Percentiles rank a stretch among this genome's conserved stretches.
Conservation (phyloP, 169 alveolate genomes). For the Babesia bigemina region DNA sequence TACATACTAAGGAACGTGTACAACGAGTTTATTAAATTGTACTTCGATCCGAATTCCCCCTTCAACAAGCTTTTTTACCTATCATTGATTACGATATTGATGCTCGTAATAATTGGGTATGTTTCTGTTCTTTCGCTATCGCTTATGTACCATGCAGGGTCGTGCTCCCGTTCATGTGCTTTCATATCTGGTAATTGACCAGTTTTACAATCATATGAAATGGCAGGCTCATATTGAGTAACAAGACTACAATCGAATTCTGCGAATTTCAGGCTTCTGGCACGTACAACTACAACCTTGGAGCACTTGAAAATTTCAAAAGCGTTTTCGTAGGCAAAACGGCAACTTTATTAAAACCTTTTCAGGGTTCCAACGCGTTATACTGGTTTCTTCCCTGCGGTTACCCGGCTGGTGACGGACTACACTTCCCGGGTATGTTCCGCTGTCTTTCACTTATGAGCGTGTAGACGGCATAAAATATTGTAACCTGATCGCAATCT, state of each 20-base stretch:
- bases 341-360: neutral
- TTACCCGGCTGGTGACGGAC: slow-evolving; percentile 56
- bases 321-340: slow-evolving; percentile 36
- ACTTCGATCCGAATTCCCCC: slow-evolving; percentile 54
- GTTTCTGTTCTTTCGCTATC: neutral
- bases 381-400: slow-evolving; percentile 64
- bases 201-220: too few relatives aligned
- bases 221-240: slow-evolving; percentile 31
- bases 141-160: slow-evolving; percentile 28
- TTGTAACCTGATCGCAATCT: neutral
- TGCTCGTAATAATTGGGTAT: slow-evolving; percentile 52
- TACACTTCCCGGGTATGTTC: slow-evolving; percentile 30
- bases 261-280: slow-evolving; percentile 36
- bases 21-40: slow-evolving; percentile 11
- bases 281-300: slow-evolving; percentile 46
- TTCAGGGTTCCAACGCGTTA: slow-evolving; percentile 44
- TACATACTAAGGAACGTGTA: slow-evolving; percentile 35
- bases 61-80: slow-evolving; percentile 60
- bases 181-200: slow-evolving; percentile 48
- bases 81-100: slow-evolving; percentile 27
- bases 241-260: slow-evolving; percentile 67
- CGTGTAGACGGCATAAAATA: slow-evolving; percentile 23
- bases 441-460: neutral
- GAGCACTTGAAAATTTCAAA: slow-evolving; percentile 36
- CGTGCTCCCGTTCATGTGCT: slow-evolving; percentile 55